Percentiles rank a stretch among this genome's conserved stretches.
Conservation (phyloP, 202 grass and related monocot genomes). For the Brachypodium distachyon region DNA sequence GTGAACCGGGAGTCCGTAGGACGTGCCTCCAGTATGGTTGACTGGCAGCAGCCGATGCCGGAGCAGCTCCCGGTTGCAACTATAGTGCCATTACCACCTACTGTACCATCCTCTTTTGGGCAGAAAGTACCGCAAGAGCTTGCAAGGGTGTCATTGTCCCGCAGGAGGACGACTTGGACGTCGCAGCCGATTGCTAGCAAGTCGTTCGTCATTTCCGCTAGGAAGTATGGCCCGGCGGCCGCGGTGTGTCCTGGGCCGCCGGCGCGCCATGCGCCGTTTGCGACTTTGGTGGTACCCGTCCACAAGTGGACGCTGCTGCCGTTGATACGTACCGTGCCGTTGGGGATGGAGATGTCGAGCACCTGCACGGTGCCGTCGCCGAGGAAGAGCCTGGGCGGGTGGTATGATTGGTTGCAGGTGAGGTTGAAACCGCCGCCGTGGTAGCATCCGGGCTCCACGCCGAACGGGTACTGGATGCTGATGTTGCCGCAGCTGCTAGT, state of each 20-base stretch:
- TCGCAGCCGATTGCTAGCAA: not conserved
- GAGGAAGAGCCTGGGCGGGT: not conserved
- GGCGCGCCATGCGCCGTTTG: not conserved
- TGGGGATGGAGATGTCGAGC: not conserved
- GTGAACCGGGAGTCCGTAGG: not conserved
- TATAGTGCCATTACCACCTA: not conserved
- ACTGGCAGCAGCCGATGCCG: not conserved
- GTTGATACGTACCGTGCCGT: not conserved
- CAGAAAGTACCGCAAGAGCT: not conserved
- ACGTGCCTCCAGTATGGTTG: not conserved
- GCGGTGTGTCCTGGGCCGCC: not conserved
- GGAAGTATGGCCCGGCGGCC: not conserved
- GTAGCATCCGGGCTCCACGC: not conserved
- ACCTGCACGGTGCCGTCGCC: conserved; percentile 10
- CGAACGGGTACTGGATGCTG: conserved; percentile 19
- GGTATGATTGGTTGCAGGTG: not conserved
- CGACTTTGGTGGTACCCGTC: rapidly evolving
- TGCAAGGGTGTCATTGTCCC: not conserved
- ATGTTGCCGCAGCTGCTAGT: not conserved
- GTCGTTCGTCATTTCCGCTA: not conserved
- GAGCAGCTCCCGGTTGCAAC: not conserved
- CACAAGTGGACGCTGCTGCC: not conserved
- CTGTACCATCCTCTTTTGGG: not conserved
- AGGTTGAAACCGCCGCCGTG: conserved; percentile 7
- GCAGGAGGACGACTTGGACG: not conserved